Evolutionary conservation across 352 stramenopile genomes (phyloP).

Genomic region (Globisporangium iwayamae): DNA sequence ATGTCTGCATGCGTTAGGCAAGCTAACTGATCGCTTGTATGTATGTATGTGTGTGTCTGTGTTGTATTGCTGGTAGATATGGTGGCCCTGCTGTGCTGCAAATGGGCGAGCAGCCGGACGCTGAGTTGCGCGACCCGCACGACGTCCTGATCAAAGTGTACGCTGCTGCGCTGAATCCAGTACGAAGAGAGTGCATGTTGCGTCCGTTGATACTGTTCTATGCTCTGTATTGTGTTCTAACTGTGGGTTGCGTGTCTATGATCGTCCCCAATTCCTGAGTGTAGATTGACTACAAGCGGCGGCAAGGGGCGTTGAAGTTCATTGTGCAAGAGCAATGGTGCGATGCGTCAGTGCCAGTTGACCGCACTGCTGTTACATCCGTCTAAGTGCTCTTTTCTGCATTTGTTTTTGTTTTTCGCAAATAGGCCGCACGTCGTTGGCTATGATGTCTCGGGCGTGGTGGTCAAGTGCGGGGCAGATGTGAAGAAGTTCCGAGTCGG

Average conservation of each 20-base stretch:
- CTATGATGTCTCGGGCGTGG: conserved; percentile 69
- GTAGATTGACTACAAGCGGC: conserved; percentile 83
- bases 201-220: not conserved
- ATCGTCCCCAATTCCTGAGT: not conserved
- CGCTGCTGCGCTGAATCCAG: conserved; percentile 57
- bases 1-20: not conserved
- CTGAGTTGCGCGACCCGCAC: conserved; percentile 40
- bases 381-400: not conserved
- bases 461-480: conserved; percentile 44
- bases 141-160: conserved; percentile 70
- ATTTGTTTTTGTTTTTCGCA: not conserved
- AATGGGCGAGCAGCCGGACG: conserved; percentile 46
- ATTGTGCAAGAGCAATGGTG: conserved; percentile 42
- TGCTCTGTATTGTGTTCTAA: not conserved
- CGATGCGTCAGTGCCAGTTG: not conserved
- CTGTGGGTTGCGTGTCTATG: no score
- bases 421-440: conserved; percentile 63
- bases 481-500: conserved; percentile 56
- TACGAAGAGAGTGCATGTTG: conserved; percentile 14
- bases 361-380: not conserved
- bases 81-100: conserved; percentile 60
- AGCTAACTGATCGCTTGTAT: not conserved
- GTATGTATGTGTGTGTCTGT: not conserved
- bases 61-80: conserved; percentile 31
- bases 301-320: conserved; percentile 67